Percentiles rank a stretch among this genome's conserved stretches.
phyloP scores from a whole-genome alignment of 139 green algal species.

The Mychonastes homosphaera region DNA sequence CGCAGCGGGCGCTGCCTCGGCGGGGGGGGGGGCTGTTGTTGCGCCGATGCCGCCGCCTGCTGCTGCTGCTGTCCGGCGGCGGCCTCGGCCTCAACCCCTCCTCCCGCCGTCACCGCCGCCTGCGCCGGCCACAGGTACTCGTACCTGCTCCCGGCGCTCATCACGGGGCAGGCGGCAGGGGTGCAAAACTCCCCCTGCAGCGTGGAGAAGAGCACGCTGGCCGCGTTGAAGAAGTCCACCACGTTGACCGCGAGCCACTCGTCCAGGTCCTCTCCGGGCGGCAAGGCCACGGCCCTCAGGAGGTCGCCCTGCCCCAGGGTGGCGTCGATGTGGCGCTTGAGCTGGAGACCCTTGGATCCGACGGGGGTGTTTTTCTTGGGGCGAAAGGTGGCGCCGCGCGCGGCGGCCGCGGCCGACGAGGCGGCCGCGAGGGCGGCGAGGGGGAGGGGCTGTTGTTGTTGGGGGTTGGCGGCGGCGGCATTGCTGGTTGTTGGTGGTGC shows the following conservation, averaged over 20 bases:
- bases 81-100: too few relatives aligned
- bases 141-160: slow-evolving; percentile 91
- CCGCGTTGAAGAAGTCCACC: slow-evolving; percentile 94
- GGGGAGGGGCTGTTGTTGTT: too few relatives aligned
- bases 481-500: slow-evolving; percentile 18
- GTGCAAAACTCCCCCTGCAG: slow-evolving; percentile 94
- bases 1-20: slow-evolving; percentile 89
- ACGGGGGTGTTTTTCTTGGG: slow-evolving; percentile 69
- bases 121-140: slow-evolving; percentile 98
- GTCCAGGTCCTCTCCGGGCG: slow-evolving; percentile 74
- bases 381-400: too few relatives aligned
- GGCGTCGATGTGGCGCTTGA: slow-evolving; percentile 85
- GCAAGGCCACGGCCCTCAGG: slow-evolving; percentile 70
- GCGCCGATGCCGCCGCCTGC: too few relatives aligned
- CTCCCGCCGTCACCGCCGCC: too few relatives aligned
- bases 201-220: slow-evolving; percentile 85
- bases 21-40: too few relatives aligned
- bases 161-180: slow-evolving; percentile 74
- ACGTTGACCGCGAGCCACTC: slow-evolving; percentile 44
- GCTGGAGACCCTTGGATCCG: slow-evolving; percentile 69
- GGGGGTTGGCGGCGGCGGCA: too few relatives aligned
- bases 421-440: too few relatives aligned
- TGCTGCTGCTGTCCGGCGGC: too few relatives aligned
- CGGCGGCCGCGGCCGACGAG: too few relatives aligned
- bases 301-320: slow-evolving; percentile 79